phyloP scores from a whole-genome alignment of 2,329 filamentous ascomycete genomes.

The Xylariaceae sp. region DNA sequence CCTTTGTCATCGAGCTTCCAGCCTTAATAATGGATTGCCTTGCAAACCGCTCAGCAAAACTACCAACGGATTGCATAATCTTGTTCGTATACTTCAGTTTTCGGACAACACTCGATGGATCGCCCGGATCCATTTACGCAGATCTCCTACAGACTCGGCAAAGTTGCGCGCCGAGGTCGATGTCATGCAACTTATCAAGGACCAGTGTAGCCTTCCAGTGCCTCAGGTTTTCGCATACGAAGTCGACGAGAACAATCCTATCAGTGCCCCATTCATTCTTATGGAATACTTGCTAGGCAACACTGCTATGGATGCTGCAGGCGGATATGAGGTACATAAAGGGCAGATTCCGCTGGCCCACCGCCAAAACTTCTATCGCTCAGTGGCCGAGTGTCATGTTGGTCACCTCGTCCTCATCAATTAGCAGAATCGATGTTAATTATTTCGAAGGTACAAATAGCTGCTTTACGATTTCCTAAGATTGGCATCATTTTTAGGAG shows the following conservation, averaged over 20 bases:
- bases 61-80: slow-evolving; percentile 4
- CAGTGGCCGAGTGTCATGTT: slow-evolving; percentile 9
- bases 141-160: not conserved
- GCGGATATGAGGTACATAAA: slow-evolving; percentile 16
- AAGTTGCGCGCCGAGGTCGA: slow-evolving; percentile 6
- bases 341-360: slow-evolving; percentile 11
- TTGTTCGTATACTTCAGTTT: slow-evolving; percentile 5
- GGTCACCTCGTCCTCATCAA: slow-evolving; percentile 1
- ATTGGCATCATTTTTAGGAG: slow-evolving; percentile 11
- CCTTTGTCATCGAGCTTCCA: slow-evolving; percentile 4
- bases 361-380: slow-evolving; percentile 9
- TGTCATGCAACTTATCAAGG: slow-evolving; percentile 4
- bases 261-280: slow-evolving; percentile 25
- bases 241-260: slow-evolving; percentile 13
- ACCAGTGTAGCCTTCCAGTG: slow-evolving; percentile 12
- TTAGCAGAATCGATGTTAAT: not conserved
- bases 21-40: slow-evolving; percentile 2
- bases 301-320: slow-evolving; percentile 19
- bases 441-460: slow-evolving; percentile 9
- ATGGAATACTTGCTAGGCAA: slow-evolving; percentile 27
- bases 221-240: slow-evolving; percentile 24
- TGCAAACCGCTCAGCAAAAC: slow-evolving; percentile 1
- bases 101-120: slow-evolving; percentile 4
- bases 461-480: slow-evolving; percentile 9
- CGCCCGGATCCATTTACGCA: slow-evolving; percentile 2